Base-by-base conservation (phyloP, 2,329 filamentous ascomycete genomes). In the Arthrobotrys sinensis region DNA sequence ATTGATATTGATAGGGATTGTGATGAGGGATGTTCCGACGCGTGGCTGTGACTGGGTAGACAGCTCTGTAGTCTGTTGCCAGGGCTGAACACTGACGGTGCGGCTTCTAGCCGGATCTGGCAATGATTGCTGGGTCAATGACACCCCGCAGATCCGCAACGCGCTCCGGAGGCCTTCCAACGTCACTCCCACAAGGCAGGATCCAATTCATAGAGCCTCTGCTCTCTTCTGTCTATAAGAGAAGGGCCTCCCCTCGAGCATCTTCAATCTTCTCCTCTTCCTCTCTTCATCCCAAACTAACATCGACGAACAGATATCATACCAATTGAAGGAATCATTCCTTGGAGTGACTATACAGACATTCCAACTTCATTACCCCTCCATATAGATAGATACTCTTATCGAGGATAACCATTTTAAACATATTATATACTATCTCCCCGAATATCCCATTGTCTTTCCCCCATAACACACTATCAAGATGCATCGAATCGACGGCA, bases 161-260 rank as follows among this genome's bases (percentile, higher is more conserved):
- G 11, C 45, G 43, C n/a, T 45, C 45, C 19, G 4, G 12, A 8
- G 8, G 16, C 11, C 45, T 21, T 10, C 19, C 45, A 43, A 60
- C 36, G 55, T 60, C 34, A 60, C 55, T 32, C 7, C 19, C 16
- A 3, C 36, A 16, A 21, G 40, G 28, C 53, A 62, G 52, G 52
- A 62, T 62, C 52, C 66, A 70, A 19, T 4, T 40, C 14, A n/a
- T 11, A 28, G 34, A 24, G 19, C 1, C 32, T 16, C 16, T 16
- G 16, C 12, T n/a, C n/a, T n/a, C n/a, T n/a, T n/a, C n/a, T 24
- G 36, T 71, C 55, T 71, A 71, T 71, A 71, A 71, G 68, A 71
- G 34, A 71, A 38, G 28, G 34, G 5, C 40, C 0, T 64, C 21
- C 68, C 57, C 55, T 71, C 68, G 34, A 46, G 5, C 21, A 34